Base-by-base conservation (phyloP, 2,329 filamentous ascomycete species). In the Nemania serpens region DNA sequence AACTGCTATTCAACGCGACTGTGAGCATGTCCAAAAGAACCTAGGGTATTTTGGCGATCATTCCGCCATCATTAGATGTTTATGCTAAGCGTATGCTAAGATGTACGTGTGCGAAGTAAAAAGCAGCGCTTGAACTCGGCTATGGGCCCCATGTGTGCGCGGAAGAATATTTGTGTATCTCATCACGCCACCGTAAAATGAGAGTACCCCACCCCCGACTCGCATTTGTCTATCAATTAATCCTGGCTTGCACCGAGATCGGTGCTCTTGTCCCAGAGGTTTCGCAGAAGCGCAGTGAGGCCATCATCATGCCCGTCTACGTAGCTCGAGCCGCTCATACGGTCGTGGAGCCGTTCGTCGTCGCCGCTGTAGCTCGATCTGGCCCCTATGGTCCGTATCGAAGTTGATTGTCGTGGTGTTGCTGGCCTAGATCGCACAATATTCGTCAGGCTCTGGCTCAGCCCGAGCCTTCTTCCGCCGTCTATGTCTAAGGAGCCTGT, bases 271-370 rank as follows among this genome's bases (percentile, higher is more conserved):
- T 64, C 62, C 62, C 62, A 64, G 10, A 64, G 62, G 17, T 64
- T 64, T 13, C 62, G 59, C 37, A 64, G 45, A 33, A 64, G 55
- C 18, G 55, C 41, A 17, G 58, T 75, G 1, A 83, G 81, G 10
- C 78, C 80, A 51, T 84, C 81, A 50, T 83, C 81, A 25, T 80
- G 77, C 2, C 74, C 76, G n/a, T 81, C 81, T 0, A 79, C 78
- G 2, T 81, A 73, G 56, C 81, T 84, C 10, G 79, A 76, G 2
- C 81, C 83, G 58, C 83, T 84, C 1, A 84, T 72, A 5, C 71
- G 68, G 18, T 74, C 77, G 20, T 76, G 75, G n/a, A 77, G 63
- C 17, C 75, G 72, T 25, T 76, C 78, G n/a, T 81, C 79, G 33
- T 82, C 80, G 20, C 73, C 77, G 1, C 81, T 80, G 22, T 77